Conservation (phyloP, 495 filamentous ascomycete genomes). For the Poronia punctata region DNA sequence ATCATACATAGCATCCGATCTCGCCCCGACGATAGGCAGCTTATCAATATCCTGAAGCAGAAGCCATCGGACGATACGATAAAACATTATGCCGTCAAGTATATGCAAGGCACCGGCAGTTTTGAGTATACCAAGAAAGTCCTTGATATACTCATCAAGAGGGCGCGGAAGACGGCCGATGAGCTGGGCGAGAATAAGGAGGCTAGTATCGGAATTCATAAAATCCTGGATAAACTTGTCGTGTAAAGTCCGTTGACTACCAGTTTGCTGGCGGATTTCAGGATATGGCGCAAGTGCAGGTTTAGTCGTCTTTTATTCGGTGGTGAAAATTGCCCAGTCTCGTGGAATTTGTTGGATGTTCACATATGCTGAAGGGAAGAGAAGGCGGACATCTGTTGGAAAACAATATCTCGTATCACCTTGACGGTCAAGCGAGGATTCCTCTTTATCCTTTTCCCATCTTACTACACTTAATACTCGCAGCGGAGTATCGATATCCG, state of each 20-base stretch:
- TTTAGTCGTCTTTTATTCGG: too few relatives aligned
- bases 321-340: too few relatives aligned
- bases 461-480: too few relatives aligned
- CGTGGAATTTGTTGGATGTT: too few relatives aligned
- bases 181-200: slow-evolving; percentile 52
- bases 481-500: too few relatives aligned
- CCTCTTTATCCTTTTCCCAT: too few relatives aligned
- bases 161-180: slow-evolving; percentile 60
- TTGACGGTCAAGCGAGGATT: too few relatives aligned
- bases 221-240: slow-evolving; percentile 43
- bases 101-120: slow-evolving; percentile 83
- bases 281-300: too few relatives aligned
- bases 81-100: slow-evolving; percentile 83
- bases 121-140: slow-evolving; percentile 80
- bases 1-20: slow-evolving; percentile 91
- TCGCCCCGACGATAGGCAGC: slow-evolving; percentile 68
- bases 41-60: slow-evolving; percentile 89
- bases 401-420: too few relatives aligned
- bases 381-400: too few relatives aligned
- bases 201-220: slow-evolving; percentile 37
- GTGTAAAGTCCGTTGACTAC: slow-evolving; percentile 15
- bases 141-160: slow-evolving; percentile 55
- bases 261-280: too few relatives aligned
- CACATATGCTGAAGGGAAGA: too few relatives aligned
- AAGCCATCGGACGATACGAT: slow-evolving; percentile 79